Evolutionary conservation across 371 early-diverging fungal genomes (phyloP), one percentile per base, ranked within the genome.

Genomic region (Lichtheimia ramosa): DNA sequence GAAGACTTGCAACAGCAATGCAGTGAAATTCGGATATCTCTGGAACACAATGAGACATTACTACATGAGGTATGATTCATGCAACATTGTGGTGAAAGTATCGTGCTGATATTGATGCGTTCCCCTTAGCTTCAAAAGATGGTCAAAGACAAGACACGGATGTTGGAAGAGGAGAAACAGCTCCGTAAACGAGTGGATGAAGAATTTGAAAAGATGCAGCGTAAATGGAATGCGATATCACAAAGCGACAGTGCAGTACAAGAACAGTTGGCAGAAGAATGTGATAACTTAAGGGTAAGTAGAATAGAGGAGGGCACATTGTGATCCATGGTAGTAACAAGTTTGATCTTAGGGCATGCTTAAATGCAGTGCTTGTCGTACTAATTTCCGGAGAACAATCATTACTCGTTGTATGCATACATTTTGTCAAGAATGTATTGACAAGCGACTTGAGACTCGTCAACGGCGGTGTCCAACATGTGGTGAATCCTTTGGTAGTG

Each of bases 401-500:
- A 71, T 98, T 5, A 46, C 82, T 43, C 83, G 90, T 41, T 98
- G 98, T 70, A 95, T 95, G 97, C 98, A 98, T 64, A 91, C 92
- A n/a, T 97, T 97, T 69, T 98, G 97, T 75, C 91, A 93, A 72
- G 86, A 87, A 54, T 99, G 99, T 67, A 83, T 99, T 53, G 94
- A 98, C 60, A 81, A 82, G 20, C 83, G 94, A 54, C 74, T 92
- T 60, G 92, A 91, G 63, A 90, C 92, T n/a, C 85, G 99, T 10
- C 95, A 96, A 66, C 89, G 98, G 70, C 94, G 96, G 66, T 99
- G 99, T 81, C 99, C 99, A n/a, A 90, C 88, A 8, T 99, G 99
- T 75, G 92, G 91, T 27, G 89, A 90, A 64, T 77, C 91, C 14
- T 99, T 99, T 83, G 91, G 92, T 16, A 75, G 83, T 25, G 88